Base-by-base conservation (phyloP, 2,329 filamentous ascomycete species). In the Fusarium humuli region DNA sequence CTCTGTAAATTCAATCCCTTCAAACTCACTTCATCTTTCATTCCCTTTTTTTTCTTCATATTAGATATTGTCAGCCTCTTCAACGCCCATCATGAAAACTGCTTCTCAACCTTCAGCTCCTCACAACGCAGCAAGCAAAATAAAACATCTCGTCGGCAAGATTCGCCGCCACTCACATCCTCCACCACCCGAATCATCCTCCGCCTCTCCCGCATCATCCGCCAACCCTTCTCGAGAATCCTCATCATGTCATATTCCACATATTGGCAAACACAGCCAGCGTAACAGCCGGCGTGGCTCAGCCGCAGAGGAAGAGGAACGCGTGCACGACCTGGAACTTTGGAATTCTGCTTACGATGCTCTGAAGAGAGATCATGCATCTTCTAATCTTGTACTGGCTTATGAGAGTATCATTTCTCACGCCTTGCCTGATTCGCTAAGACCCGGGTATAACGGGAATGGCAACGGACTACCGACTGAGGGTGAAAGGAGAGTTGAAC, bases 391-490 rank as follows among this genome's bases (percentile, higher is more conserved):
- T 12, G 79, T 80, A 5, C 62, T 77, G 13, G 76, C 79, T 5
- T 81, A 81, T 65, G 79, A 81, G 61, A 74, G 69, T 54, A 81
- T 81, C 48, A 70, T 81, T 46, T 73, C 77, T 4, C 77, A 81
- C 37, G 77, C 78, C 52, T 67, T 81, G 14, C 78, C 79, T 14
- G 76, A 79, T 46, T 58, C 72, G 23, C 61, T 79, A 27, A 79
- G 79, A 55, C 65, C 71, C 12, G 73, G 75, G 18, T 66, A 77
- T n/a, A 75, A 76, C 61, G 70, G 70, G 29, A 75, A 71, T 22
- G 65, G 65, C 4, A 73, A 73, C 18, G 71, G 69, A 14, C 57
- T 68, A 27, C 71, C 69, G 44, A 64, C 56, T 23, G 74, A 71
- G 32, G 42, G 73, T 5, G 71, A 76, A n/a, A 73, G 75, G 47